Percentiles rank a stretch among this genome's conserved stretches.
Conservation (phyloP, 1,139 yeast species). For the Kodamaea alishanica region DNA sequence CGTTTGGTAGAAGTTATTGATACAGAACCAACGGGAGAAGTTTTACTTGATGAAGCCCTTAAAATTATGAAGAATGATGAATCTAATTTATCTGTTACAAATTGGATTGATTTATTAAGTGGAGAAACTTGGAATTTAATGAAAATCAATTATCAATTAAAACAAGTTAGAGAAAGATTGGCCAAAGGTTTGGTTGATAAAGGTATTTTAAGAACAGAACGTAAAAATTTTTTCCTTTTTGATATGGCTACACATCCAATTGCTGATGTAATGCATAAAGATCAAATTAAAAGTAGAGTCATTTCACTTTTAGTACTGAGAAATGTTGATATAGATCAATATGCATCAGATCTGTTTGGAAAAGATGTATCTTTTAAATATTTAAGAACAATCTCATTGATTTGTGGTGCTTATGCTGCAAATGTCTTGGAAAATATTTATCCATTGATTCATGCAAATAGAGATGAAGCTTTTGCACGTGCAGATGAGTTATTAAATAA, state of each 20-base stretch:
- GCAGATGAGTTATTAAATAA: slow-evolving; percentile 87
- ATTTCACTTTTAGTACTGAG: slow-evolving; percentile 67
- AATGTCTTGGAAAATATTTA: slow-evolving; percentile 91
- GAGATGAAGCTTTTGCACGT: slow-evolving; percentile 90
- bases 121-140: slow-evolving; percentile 98
- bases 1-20: slow-evolving; percentile 85
- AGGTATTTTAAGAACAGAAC: slow-evolving; percentile 94
- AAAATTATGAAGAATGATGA: slow-evolving; percentile 86
- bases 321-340: slow-evolving; percentile 52
- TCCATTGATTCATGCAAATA: slow-evolving; percentile 75
- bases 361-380: slow-evolving; percentile 63
- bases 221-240: slow-evolving; percentile 87
- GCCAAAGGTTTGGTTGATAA: slow-evolving; percentile 97
- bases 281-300: slow-evolving; percentile 73
- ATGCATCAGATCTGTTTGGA: slow-evolving; percentile 61
- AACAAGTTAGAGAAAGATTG: slow-evolving; percentile 93
- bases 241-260: slow-evolving; percentile 99
- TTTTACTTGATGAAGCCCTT: slow-evolving; percentile 86
- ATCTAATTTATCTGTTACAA: slow-evolving; percentile 72
- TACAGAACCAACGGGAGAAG: slow-evolving; percentile 89
- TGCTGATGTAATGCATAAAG: slow-evolving; percentile 76
- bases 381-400: slow-evolving; percentile 76
- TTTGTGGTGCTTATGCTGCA: slow-evolving; percentile 91
- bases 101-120: slow-evolving; percentile 90
- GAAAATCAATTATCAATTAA: slow-evolving; percentile 91